Evolutionary conservation across 2,329 filamentous ascomycete species (phyloP).

Genomic region (Metarhizium humberi): DNA sequence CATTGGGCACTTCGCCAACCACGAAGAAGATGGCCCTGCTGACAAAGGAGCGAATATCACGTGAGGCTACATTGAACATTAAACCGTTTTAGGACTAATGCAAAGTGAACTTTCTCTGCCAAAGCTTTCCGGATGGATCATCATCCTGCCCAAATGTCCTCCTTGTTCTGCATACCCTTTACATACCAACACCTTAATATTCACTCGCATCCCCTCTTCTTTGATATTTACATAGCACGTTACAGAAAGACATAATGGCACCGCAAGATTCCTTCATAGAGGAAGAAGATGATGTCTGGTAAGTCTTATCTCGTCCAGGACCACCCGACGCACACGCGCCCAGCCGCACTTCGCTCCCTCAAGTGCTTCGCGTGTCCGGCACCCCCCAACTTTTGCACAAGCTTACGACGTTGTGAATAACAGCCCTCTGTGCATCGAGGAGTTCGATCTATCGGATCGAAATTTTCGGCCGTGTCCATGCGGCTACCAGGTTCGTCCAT

Average conservation of each 20-base stretch:
- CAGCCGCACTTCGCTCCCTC: background rate
- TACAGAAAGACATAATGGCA: conserved; percentile 39
- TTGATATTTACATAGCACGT: conserved; percentile 8
- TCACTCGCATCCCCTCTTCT: conserved; percentile 11
- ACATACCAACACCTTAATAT: conserved; percentile 2
- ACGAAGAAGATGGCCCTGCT: background rate
- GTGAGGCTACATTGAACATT: background rate
- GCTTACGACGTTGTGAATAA: conserved; percentile 1
- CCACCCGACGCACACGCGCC: conserved; percentile 5
- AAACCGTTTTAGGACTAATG: background rate
- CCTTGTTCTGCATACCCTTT: conserved; percentile 13
- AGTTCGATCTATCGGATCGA: conserved; percentile 94
- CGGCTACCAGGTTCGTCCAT: conserved; percentile 76
- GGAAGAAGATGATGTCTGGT: conserved; percentile 64
- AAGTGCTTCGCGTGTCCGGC: background rate
- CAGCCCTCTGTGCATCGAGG: conserved; percentile 96
- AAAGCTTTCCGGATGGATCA: conserved; percentile 10
- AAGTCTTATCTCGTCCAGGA: conserved; percentile 20
- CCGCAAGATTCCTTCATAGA: conserved; percentile 64
- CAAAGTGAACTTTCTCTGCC: conserved; percentile 10
- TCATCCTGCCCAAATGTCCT: conserved; percentile 13
- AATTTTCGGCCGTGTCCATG: conserved; percentile 97
- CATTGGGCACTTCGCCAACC: background rate
- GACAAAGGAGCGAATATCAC: conserved; percentile 1
- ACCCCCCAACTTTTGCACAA: background rate